Base-by-base conservation (phyloP, 202 grass and related monocot genomes). In the Panicum virgatum region DNA sequence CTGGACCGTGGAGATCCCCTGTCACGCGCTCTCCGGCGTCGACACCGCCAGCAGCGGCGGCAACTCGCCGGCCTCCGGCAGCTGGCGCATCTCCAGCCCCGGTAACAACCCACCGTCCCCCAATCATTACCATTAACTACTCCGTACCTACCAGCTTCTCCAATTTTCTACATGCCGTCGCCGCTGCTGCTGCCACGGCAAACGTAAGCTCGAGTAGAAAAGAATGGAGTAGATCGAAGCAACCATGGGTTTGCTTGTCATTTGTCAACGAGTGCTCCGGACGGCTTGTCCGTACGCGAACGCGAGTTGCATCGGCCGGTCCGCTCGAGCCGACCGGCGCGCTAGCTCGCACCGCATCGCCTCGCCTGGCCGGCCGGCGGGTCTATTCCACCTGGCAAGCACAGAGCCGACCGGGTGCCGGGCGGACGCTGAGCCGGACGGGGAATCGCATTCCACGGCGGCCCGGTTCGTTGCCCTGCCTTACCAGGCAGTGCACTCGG, bases 21-120 rank as follows among this genome's bases (percentile, higher is more conserved):
- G 9, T 72, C 73, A 83, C 83, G 81, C 72, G 9, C 61, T 82
- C 66, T 86, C 90, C 79, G 62, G 69, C 72, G 74, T 83, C 30
- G 83, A 88, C 72, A 85, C 73, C n/a, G 83, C 57, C 75, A 89
- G 82, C 75, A 86, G 86, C 75, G 86, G 83, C 63, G 90, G 80
- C 75, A 81, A 92, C 83, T 92, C 86, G 3, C 90, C 90, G 78
- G 88, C 91, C 27, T 90, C 91, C 52, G 80, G 83, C 70, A 93
- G 83, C 85, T 93, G 85, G 88, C 83, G 83, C 88, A 90, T 93
- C 85, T 90, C 91, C 36, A 90, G 88, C 71, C 91, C 91, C 36
- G 91, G 91, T 90, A 81, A 66, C 27, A 0, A 44, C 10, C 16
- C 19, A 9, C 2, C 44, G 44, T 11, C 3, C 44, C n/a, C 61